Evolutionary conservation across 1,284 basidiomycete genomes (phyloP).

Genomic region (Blastosporella zonata): DNA sequence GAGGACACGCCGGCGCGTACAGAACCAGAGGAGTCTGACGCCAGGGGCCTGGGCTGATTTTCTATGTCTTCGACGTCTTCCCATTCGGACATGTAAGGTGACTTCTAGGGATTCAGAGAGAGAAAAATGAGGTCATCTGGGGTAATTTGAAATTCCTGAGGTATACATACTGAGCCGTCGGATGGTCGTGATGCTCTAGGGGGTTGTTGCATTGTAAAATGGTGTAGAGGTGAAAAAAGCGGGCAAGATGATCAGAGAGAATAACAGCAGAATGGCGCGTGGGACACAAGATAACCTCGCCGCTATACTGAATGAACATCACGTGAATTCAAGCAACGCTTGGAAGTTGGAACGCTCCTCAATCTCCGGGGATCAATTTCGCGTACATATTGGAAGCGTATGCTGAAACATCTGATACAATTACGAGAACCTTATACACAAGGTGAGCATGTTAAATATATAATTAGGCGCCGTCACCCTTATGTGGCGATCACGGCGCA

Average conservation of each 20-base stretch:
- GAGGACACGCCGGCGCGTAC: slow-evolving; percentile 18
- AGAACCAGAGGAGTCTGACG: slow-evolving; percentile 16
- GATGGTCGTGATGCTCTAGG: not conserved
- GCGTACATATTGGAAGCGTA: not conserved
- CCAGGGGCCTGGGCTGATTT: slow-evolving; percentile 7
- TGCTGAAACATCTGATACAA: not conserved
- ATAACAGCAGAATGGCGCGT: no score
- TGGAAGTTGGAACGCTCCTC: no score
- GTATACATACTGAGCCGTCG: not conserved
- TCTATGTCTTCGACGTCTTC: slow-evolving; percentile 21
- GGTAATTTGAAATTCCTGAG: not conserved
- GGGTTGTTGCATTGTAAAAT: slow-evolving; percentile 3
- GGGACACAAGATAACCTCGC: no score
- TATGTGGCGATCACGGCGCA: slow-evolving; percentile 22
- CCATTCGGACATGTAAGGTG: slow-evolving; percentile 20
- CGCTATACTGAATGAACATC: no score
- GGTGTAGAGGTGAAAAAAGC: not conserved
- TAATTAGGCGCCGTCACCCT: not conserved
- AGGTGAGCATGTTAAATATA: not conserved
- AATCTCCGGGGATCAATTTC: no score
- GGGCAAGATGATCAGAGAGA: not conserved
- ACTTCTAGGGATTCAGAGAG: slow-evolving; percentile 1
- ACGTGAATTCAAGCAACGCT: not conserved
- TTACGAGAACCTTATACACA: not conserved
- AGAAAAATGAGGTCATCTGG: not conserved